Base-by-base conservation (phyloP, 352 stramenopile species). In the Globisporangium barbulae region DNA sequence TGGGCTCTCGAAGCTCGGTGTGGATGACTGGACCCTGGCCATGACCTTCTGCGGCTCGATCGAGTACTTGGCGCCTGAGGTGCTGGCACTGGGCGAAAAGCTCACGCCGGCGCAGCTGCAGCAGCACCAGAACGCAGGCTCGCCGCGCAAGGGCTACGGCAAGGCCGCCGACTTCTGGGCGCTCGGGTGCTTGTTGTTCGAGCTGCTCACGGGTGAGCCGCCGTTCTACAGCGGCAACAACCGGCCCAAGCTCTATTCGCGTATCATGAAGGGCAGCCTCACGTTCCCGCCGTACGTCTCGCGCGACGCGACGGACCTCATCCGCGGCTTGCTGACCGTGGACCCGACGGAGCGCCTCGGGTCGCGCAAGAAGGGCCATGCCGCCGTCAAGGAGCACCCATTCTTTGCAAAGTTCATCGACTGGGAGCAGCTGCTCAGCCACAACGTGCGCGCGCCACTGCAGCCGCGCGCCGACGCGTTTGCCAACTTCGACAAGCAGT, bases 151-250 rank as follows among this genome's bases (percentile, higher is more conserved):
- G 63, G 88, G 86, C 0, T 92, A 98, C 65, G 91, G 89, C 35
- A 96, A 87, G 33, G 79, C 84, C n/a, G 85, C 90, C 5, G 91
- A 98, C 69, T 96, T 93, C 58, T 98, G 91, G 91, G 81, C 83
- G 0, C 75, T 98, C 17, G 85, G 85, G 0, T 89, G 77, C 47
- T 64, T 98, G 58, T 72, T 98, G 9, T 98, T 88, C 68, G 90
- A 98, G 71, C 85, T 98, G 63, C 65, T 98, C 39, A 98, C 83
- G 2, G 90, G 90, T 3, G 71, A 89, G 52, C 89, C 89, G 13
- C 90, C 88, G 0, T 97, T 92, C 59, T 94, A 96, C 71, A 92
- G 72, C 33, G 80, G 88, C 63, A 78, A 78, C 54, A 88, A 78
- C 48, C 81, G 78, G 3, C 59, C 74, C 0, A 71, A 83, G 48